Evolutionary conservation across 768 basidiomycete species (phyloP), one percentile per base, ranked within the genome.

Genomic region (Russula vinacea): DNA sequence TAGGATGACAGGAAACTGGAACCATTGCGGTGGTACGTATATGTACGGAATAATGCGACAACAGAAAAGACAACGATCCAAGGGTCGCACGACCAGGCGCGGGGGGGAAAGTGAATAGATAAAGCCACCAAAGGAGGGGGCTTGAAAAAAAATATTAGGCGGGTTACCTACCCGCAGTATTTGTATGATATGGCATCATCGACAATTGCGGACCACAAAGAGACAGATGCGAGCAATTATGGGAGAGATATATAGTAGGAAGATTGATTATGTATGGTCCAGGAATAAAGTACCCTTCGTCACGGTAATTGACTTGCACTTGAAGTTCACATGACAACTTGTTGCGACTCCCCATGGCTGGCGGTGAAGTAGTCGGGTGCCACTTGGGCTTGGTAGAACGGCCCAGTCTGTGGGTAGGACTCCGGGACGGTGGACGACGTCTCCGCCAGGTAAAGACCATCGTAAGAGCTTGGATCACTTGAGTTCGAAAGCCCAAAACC

Each of bases 361-460:
- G 55, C 45, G 40, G 37, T 44, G 24, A 67, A 68, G 42, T 67
- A 66, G 17, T 54, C 65, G 2, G 56, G 37, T 5, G 57, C 29
- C 22, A 47, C 58, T 22, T 58, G 64, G 3, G 58, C 19, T 47
- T 58, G 60, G 42, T 56, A 57, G 52, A 68, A 60, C 19, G 62
- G 26, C 32, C 51, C 40, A 16, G 22, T 16, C n/a, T 64, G 55
- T 26, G 61, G 24, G 35, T 55, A 58, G 9, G 65, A 22, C 57
- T 45, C 47, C 6, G 66, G 22, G 47, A 62, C 68, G 59, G 62
- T 68, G 60, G 73, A 71, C 62, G 73, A 70, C 47, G 74, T 70
- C 57, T 73, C 74, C 29, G 71, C 68, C 54, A 73, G 66, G 66
- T 73, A 74, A 65, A 72, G 58, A 55, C 69, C 70, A 52, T 50